phyloP scores from a whole-genome alignment of 2,329 filamentous ascomycete species.

The Ilyonectria sp. region DNA sequence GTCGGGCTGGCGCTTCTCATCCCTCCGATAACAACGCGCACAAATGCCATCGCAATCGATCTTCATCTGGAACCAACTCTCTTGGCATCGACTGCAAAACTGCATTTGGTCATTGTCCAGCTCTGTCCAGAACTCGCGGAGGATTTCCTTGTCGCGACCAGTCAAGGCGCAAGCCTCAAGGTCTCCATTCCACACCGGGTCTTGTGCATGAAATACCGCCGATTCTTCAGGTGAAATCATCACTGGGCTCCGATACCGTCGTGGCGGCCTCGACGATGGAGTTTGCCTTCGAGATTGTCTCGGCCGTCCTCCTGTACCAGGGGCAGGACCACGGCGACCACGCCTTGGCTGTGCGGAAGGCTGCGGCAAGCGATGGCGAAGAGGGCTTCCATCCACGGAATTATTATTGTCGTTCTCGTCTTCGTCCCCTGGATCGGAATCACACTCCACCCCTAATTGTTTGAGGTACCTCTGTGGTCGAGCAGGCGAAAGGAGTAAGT shows the following conservation, averaged over 20 bases:
- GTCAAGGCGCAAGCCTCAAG: too few species aligned
- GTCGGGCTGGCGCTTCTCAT: too few species aligned
- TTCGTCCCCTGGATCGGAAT: too few species aligned
- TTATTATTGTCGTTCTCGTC: too few species aligned
- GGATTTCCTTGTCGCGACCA: not conserved
- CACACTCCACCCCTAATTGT: too few species aligned
- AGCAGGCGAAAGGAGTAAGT: too few species aligned
- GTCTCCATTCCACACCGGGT: too few species aligned
- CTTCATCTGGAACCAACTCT: not conserved
- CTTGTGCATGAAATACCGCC: too few species aligned
- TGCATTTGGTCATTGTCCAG: not conserved
- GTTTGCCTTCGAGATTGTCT: slow-evolving; percentile 12
- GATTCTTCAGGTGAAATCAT: too few species aligned
- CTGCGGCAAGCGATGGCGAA: not conserved
- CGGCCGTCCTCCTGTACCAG: slow-evolving; percentile 15
- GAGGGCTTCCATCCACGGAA: not conserved
- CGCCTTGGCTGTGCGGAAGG: slow-evolving; percentile 8
- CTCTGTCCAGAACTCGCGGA: not conserved
- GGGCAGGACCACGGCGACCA: slow-evolving; percentile 14
- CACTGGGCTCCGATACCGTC: too few species aligned
- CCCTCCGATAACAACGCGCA: not conserved
- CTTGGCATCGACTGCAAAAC: not conserved
- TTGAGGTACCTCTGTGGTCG: too few species aligned
- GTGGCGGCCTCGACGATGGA: not conserved
- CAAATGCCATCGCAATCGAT: not conserved